These are phyloP conservation scores for Cyberlindnera xishuangbannaensis DNA, from an alignment of 805 yeast species.

Conservation along the genomic window DNA sequence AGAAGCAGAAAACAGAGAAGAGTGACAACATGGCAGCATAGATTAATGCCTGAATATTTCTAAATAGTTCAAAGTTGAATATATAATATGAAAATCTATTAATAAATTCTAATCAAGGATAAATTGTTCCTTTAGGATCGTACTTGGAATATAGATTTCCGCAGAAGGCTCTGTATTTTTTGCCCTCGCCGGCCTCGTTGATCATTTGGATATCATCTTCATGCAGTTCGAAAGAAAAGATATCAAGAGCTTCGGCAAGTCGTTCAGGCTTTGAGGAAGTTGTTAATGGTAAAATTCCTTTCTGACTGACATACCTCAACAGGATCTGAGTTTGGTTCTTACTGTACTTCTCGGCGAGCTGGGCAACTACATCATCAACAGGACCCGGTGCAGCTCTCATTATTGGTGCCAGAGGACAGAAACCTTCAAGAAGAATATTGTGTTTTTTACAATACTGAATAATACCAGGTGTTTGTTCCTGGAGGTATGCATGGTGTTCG, in stretches of 20 bases:
- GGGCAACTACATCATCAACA: conserved; percentile 30
- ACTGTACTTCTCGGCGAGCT: conserved; percentile 45
- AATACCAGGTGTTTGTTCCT: conserved; percentile 55
- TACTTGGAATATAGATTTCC: conserved; percentile 6
- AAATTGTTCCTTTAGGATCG: conserved; percentile 1
- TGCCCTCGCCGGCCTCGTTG: conserved; percentile 30
- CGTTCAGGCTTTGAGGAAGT: conserved; percentile 53
- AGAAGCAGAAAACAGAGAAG: conserved; percentile 6
- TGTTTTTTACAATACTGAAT: conserved; percentile 41
- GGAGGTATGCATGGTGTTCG: conserved; percentile 63
- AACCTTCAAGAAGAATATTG: conserved; percentile 50
- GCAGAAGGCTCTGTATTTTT: conserved; percentile 19
- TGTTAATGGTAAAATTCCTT: conserved; percentile 59
- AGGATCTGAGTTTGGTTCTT: conserved; percentile 52
- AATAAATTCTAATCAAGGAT: not conserved
- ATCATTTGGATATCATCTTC: conserved; percentile 40
- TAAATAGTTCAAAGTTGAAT: too few relatives aligned
- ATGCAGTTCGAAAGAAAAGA: conserved; percentile 47
- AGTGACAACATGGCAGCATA: too few relatives aligned
- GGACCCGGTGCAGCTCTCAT: conserved; percentile 33
- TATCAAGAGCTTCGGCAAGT: conserved; percentile 45
- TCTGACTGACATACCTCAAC: conserved; percentile 58
- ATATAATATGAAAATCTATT: too few relatives aligned
- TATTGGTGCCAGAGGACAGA: conserved; percentile 47
- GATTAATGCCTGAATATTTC: too few relatives aligned